These are phyloP conservation scores for Spongispora temasekensis DNA, from an alignment of 1,284 basidiomycete species.

Conservation along the genomic window DNA sequence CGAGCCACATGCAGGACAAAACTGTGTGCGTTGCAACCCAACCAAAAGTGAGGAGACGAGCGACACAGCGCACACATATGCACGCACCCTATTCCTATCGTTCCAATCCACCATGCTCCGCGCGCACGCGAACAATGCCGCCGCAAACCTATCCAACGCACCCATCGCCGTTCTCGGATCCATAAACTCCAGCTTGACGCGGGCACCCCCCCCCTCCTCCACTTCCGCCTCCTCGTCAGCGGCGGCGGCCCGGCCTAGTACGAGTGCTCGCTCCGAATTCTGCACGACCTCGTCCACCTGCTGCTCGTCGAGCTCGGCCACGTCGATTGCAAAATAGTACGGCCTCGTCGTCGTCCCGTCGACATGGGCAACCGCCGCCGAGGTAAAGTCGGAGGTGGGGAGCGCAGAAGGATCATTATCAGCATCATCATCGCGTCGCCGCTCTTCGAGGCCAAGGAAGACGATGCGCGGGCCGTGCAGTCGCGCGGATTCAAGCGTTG, in stretches of 20 bases:
- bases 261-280: constrained; percentile 37
- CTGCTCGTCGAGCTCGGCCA: constrained; percentile 52
- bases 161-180: constrained; percentile 69
- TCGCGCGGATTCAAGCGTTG: constrained; percentile 66
- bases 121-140: constrained; percentile 74
- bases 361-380: constrained; percentile 55
- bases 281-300: constrained; percentile 49
- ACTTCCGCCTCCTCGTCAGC: too few species aligned
- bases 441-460: constrained; percentile 82
- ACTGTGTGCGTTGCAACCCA: constrained; percentile 45
- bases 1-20: constrained; percentile 87
- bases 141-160: constrained; percentile 57
- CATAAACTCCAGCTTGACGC: constrained; percentile 54
- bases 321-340: constrained; percentile 84
- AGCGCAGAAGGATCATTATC: constrained; percentile 55
- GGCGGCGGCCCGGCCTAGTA: too few species aligned
- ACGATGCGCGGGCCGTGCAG: constrained; percentile 57
- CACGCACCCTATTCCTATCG: constrained; percentile 71
- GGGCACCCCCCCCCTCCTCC: too few species aligned
- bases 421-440: constrained; percentile 41
- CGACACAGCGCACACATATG: too few species aligned
- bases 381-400: constrained; percentile 62
- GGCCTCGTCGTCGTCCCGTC: constrained; percentile 70
- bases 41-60: neutral
- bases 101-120: constrained; percentile 91